Evolutionary conservation across 2,329 filamentous ascomycete species (phyloP), one percentile per base, ranked within the genome.

Genomic region (Exophiala lecanii-corni): DNA sequence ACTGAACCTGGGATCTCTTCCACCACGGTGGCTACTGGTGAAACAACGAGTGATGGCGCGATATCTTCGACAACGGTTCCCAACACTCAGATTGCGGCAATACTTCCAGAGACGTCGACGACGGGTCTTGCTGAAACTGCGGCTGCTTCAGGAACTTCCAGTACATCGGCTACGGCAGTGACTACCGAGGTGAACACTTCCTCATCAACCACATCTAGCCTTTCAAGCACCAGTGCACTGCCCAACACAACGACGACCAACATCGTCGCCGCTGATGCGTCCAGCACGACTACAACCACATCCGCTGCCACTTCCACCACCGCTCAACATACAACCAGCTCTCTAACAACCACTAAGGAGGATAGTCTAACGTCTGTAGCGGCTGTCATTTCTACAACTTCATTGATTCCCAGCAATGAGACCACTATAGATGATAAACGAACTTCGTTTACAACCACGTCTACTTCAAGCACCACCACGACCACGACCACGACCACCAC

Each of bases 271-370:
- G 34, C 33, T 9, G 18, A 31, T 20, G 39, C 7, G n/a, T 20
- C 28, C 13, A 7, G 20, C 13, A 30, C 43, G 16, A 23, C 23
- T 12, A 45, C 28, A 20, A 39, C 10, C 26, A 33, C 17, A 13
- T 4, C 36, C 19, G 13, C 25, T 34, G 19, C 26, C 39, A 30
- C 28, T 20, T 21, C 44, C 4, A 44, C 41, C 30, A 39, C 26
- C 12, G 19, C 39, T n/a, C 16, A 35, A 19, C 26, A 23, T 30
- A n/a, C n/a, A n/a, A n/a, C n/a, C n/a, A n/a, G n/a, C n/a, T n/a
- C n/a, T n/a, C n/a, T n/a, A n/a, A n/a, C n/a, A n/a, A n/a, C n/a
- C n/a, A n/a, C n/a, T n/a, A n/a, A n/a, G n/a, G n/a, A n/a, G n/a
- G n/a, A n/a, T n/a, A n/a, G n/a, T n/a, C n/a, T n/a, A n/a, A n/a